Conservation (phyloP, 2,329 filamentous ascomycete genomes). For the Cytospora piceicola region DNA sequence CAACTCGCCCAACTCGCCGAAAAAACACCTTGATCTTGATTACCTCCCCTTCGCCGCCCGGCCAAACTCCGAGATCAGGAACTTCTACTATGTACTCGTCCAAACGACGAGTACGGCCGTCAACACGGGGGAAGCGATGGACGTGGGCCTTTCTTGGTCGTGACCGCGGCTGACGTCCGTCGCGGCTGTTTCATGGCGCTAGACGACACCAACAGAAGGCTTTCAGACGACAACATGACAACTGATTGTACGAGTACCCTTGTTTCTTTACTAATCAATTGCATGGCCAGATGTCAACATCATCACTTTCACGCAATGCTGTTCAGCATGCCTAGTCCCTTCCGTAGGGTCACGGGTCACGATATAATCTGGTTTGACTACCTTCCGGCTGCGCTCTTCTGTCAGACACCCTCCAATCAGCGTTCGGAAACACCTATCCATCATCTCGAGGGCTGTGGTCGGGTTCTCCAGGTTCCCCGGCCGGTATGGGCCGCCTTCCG, state of each 20-base stretch:
- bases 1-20: neutral
- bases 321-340: neutral
- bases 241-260: neutral
- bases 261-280: neutral
- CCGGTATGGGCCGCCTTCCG: slow-evolving; percentile 13
- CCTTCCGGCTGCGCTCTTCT: neutral
- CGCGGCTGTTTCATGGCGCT: neutral
- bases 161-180: neutral
- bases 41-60: neutral
- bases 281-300: neutral
- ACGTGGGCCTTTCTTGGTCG: neutral
- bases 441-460: neutral
- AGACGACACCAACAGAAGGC: neutral
- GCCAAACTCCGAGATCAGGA: neutral
- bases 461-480: slow-evolving; percentile 15
- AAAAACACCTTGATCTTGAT: neutral
- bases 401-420: neutral
- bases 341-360: no score
- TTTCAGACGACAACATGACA: neutral
- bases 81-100: neutral
- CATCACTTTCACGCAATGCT: neutral
- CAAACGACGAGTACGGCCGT: neutral
- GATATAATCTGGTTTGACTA: neutral
- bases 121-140: slow-evolving; percentile 1
- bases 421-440: neutral